Evolutionary conservation across 1,284 basidiomycete genomes (phyloP).

Genomic region (Rhodotorula sp.): DNA sequence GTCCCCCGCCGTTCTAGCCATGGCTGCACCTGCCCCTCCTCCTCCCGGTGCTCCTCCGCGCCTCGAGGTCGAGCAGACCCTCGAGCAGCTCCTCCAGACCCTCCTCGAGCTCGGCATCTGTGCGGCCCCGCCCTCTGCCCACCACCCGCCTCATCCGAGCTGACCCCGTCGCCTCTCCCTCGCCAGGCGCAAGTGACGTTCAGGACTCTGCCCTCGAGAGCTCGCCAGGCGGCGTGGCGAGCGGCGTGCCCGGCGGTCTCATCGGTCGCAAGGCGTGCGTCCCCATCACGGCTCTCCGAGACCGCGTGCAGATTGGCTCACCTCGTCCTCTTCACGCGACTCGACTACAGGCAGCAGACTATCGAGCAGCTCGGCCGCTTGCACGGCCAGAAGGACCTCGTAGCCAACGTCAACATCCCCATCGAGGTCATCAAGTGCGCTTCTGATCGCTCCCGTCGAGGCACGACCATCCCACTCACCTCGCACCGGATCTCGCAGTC

Average conservation of each 20-base stretch:
- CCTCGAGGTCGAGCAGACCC: constrained; percentile 35
- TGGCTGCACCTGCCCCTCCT: not conserved
- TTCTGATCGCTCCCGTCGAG: too few species aligned
- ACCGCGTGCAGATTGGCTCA: not conserved
- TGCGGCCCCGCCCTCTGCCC: not conserved
- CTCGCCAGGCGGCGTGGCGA: constrained; percentile 22
- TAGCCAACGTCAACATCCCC: constrained; percentile 24
- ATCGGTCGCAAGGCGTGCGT: constrained; percentile 44
- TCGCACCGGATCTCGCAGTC: constrained; percentile 47
- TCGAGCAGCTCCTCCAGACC: constrained; percentile 42
- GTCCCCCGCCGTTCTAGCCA: not conserved
- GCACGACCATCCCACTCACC: too few species aligned
- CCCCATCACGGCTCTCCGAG: not conserved
- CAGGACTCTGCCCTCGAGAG: constrained; percentile 42
- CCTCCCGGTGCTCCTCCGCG: constrained; percentile 4
- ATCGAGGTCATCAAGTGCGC: constrained; percentile 38
- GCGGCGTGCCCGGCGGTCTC: constrained; percentile 38
- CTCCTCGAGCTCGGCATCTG: constrained; percentile 46
- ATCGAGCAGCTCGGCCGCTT: constrained; percentile 33
- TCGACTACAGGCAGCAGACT: constrained; percentile 23
- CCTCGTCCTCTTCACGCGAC: not conserved
- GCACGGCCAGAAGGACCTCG: constrained; percentile 32
- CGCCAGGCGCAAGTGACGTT: constrained; percentile 43
- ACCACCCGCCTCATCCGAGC: not conserved
- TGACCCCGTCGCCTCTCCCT: too few species aligned